Conservation (phyloP, 2,329 filamentous ascomycete species). For the Purpureocillium takamizusanense region DNA sequence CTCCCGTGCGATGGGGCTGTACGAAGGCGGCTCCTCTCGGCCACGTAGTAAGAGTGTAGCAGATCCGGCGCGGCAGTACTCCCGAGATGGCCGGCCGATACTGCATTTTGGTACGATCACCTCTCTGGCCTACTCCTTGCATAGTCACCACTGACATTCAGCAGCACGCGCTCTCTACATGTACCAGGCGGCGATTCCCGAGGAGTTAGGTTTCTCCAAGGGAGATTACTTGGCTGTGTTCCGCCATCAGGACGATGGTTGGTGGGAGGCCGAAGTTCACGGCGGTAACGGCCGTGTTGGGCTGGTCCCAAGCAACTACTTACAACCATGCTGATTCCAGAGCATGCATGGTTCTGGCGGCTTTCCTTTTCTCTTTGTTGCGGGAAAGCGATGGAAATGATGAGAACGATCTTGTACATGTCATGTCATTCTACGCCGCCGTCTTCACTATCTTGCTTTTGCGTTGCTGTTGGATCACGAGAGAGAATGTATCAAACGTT, state of each 20-base stretch:
- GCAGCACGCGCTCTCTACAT: constrained; percentile 87
- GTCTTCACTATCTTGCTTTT: no score
- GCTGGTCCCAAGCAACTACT: constrained; percentile 60
- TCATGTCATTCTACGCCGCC: not conserved
- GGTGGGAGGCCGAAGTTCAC: constrained; percentile 97
- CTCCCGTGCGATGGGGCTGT: constrained; percentile 44
- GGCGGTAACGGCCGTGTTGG: constrained; percentile 51
- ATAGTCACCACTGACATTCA: constrained; percentile 11
- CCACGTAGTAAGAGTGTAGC: constrained; percentile 76
- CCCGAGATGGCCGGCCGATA: constrained; percentile 76
- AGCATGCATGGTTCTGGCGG: no score
- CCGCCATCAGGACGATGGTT: constrained; percentile 90
- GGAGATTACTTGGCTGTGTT: constrained; percentile 85
- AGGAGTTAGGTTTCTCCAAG: constrained; percentile 87
- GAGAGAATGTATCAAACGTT: constrained; percentile 1
- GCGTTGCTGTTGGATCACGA: not conserved
- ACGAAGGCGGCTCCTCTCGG: constrained; percentile 39
- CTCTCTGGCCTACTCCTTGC: no score
- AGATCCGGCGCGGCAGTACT: constrained; percentile 74
- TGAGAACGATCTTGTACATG: constrained; percentile 1
- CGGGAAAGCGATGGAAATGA: not conserved
- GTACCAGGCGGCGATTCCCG: constrained; percentile 89
- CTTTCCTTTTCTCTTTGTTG: not conserved
- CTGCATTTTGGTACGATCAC: constrained; percentile 70
- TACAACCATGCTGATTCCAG: constrained; percentile 39